Evolutionary conservation across 345 rosid species (phyloP).

Genomic region (Dipteronia dyeriana): DNA sequence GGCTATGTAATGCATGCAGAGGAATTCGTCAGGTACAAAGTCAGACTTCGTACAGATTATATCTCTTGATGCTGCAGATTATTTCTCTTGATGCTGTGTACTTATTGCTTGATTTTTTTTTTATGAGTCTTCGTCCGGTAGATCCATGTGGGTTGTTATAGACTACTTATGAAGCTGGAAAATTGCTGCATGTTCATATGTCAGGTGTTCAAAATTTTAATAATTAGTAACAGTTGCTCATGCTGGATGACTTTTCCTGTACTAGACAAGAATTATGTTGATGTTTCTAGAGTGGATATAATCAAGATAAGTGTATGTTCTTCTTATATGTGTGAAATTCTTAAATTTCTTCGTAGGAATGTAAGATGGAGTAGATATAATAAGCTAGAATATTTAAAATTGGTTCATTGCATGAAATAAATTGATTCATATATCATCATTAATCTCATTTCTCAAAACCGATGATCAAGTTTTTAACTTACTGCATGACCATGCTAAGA

Average conservation of each 20-base stretch:
- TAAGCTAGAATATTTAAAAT: not conserved
- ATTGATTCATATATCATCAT: not conserved
- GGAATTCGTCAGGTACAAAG: constrained; percentile 40
- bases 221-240: not conserved
- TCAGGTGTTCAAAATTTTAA: not conserved
- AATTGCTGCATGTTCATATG: not conserved
- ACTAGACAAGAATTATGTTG: not conserved
- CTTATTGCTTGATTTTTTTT: constrained; percentile 8
- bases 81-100: constrained; percentile 9
- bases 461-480: not conserved
- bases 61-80: constrained; percentile 13
- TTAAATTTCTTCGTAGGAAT: not conserved
- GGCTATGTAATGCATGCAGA: constrained; percentile 47
- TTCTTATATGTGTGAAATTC: not conserved
- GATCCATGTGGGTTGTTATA: not conserved
- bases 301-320: not conserved
- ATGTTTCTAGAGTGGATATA: not conserved
- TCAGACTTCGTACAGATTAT: not conserved
- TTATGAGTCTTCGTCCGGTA: not conserved
- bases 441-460: not conserved
- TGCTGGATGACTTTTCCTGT: not conserved
- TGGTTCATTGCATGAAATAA: not conserved
- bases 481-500: not conserved
- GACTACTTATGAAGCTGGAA: not conserved
- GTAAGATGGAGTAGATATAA: not conserved